Conservation (phyloP, 179 eudicot species). For the Nepenthes alata region DNA sequence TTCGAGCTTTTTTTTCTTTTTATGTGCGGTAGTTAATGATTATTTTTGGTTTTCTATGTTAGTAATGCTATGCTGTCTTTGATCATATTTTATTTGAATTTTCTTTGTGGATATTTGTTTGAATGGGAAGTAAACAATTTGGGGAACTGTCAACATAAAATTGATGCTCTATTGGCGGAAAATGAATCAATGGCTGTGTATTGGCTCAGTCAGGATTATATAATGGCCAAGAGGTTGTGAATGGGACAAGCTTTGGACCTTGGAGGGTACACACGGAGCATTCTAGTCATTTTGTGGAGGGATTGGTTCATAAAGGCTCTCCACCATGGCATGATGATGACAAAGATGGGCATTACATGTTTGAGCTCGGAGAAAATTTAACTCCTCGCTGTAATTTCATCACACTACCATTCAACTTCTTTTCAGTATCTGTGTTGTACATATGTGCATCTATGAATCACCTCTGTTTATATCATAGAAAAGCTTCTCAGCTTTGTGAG, state of each 20-base stretch:
- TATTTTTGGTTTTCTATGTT: neutral
- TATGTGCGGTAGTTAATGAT: neutral
- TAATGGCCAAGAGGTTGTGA: conserved; percentile 62
- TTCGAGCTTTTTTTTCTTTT: neutral
- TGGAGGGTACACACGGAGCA: conserved; percentile 49
- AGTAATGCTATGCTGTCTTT: neutral
- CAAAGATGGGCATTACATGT: conserved; percentile 79
- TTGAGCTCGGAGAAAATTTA: conserved; percentile 76
- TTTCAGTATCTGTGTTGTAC: conserved; percentile 3
- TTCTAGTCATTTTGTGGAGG: conserved; percentile 50
- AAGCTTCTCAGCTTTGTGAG: no score
- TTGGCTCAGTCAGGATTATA: conserved; percentile 71
- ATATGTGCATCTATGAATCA: neutral
- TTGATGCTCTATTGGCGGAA: conserved; percentile 24
- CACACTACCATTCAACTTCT: conserved; percentile 13
- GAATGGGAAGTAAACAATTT: conserved; percentile 12
- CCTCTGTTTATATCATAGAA: neutral
- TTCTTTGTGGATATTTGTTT: conserved; percentile 7
- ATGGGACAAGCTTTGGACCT: conserved; percentile 61
- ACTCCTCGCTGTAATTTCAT: conserved; percentile 58
- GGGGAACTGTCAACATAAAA: conserved; percentile 18
- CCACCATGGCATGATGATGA: conserved; percentile 81
- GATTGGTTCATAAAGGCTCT: conserved; percentile 62
- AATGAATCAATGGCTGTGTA: conserved; percentile 53
- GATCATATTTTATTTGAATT: neutral